Conservation (phyloP, 2,329 filamentous ascomycete genomes). For the Aspergillus calidoustus region DNA sequence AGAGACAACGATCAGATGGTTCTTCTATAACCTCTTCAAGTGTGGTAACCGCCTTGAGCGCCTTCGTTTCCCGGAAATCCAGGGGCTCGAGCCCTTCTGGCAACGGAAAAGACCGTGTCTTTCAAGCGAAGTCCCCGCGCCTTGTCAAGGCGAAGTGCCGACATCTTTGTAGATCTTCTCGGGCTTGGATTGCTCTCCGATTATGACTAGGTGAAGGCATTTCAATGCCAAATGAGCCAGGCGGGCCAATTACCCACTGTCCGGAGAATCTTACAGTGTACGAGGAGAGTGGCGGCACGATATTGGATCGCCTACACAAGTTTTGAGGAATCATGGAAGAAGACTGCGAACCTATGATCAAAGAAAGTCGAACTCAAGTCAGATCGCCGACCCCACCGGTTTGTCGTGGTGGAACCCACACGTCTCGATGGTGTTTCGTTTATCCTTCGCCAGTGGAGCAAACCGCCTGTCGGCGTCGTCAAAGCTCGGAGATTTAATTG, state of each 20-base stretch:
- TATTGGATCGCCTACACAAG: neutral
- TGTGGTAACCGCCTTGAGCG: slow-evolving; percentile 1
- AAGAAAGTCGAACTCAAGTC: neutral
- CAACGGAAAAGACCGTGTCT: neutral
- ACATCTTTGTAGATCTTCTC: neutral
- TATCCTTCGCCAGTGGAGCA: slow-evolving; percentile 3
- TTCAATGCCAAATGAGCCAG: neutral
- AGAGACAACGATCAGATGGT: slow-evolving; percentile 22
- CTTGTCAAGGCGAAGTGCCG: neutral
- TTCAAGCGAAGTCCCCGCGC: neutral
- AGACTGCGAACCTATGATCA: neutral
- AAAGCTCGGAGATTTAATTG: slow-evolving; percentile 9
- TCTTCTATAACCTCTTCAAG: slow-evolving; percentile 4
- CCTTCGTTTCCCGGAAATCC: neutral
- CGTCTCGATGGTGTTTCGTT: neutral
- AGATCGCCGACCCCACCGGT: slow-evolving; percentile 12
- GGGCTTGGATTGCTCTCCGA: neutral
- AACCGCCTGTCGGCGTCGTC: slow-evolving; percentile 2
- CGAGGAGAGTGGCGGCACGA: neutral
- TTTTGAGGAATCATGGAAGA: neutral
- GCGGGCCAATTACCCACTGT: neutral
- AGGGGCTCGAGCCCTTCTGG: neutral
- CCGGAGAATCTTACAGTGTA: neutral
- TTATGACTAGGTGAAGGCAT: neutral
- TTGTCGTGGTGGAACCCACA: slow-evolving; percentile 2